Conservation (phyloP, 495 filamentous ascomycete species). For the Penicillium psychrofluorescens region DNA sequence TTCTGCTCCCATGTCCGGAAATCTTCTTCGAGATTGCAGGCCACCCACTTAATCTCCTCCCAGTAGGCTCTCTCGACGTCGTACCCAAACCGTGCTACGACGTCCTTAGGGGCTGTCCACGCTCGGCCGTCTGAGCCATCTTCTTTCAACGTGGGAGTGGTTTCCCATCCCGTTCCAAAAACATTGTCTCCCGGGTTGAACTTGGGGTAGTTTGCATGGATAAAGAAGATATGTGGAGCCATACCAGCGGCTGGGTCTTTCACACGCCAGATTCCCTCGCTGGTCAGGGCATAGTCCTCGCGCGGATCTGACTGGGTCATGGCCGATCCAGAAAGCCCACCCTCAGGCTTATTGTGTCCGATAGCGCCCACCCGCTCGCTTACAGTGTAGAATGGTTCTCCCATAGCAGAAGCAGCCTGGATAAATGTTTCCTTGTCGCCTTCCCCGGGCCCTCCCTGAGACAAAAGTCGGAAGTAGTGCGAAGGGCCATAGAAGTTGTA, state of each 20-base stretch:
- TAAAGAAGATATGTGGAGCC: constrained; percentile 37
- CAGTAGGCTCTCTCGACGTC: constrained; percentile 48
- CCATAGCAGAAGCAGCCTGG: constrained; percentile 43
- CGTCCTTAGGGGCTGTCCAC: constrained; percentile 31
- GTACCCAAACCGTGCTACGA: constrained; percentile 35
- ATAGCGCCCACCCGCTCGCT: constrained; percentile 33
- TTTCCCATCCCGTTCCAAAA: constrained; percentile 33
- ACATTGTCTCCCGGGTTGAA: constrained; percentile 43
- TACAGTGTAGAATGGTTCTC: constrained; percentile 44
- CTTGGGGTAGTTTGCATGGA: constrained; percentile 50
- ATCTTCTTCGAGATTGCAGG: constrained; percentile 33
- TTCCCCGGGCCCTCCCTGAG: constrained; percentile 48
- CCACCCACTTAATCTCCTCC: constrained; percentile 43
- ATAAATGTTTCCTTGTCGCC: constrained; percentile 63
- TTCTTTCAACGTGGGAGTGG: constrained; percentile 28
- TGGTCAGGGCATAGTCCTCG: constrained; percentile 33
- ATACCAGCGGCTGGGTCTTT: constrained; percentile 26
- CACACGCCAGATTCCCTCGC: constrained; percentile 28
- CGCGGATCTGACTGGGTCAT: constrained; percentile 42
- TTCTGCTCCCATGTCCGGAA: constrained; percentile 36
- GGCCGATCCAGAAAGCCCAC: constrained; percentile 27
- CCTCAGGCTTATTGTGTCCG: constrained; percentile 25
- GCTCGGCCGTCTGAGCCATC: constrained; percentile 33
- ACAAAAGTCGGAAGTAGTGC: constrained; percentile 52
- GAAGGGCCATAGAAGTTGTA: constrained; percentile 57